Base-by-base conservation (phyloP, 2,329 filamentous ascomycete species). In the Claviceps quebecensis region DNA sequence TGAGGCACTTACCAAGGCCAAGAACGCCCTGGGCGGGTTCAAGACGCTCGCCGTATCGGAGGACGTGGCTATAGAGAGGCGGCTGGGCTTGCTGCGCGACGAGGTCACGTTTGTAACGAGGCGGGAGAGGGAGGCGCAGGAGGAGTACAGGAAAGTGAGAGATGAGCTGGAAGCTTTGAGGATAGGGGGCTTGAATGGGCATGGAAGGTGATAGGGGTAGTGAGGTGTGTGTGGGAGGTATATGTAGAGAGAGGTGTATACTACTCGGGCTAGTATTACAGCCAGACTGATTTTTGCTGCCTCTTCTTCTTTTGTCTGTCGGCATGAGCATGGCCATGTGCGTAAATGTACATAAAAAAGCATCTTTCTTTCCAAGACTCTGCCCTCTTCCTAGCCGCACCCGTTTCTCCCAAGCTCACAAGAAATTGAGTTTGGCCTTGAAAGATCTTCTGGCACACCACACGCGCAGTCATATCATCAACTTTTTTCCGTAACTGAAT, bases 121-220 rank as follows among this genome's bases (percentile, higher is more conserved):
- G 59, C 75, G 91, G 56, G 91, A 97, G 71, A 76, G 90, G 53
- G 88, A 96, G 69, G 89, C 88, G 6, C 93, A 98, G 69, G 89
- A 96, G 56, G 65, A 84, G 60, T 98, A 93, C 64, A 78, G 86
- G 59, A 72, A 70, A 56, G 78, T 81, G 53, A 87, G 78, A 67
- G 87, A 89, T 46, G 93, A 97, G 72, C 66, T 96, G 57, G 79
- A 83, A 47, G 71, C 68, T 50, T 69, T 95, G 58, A 65, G 61
- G 55, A 58, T 58, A 48, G 60, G 56, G 13, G 58, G 56, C 36
- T 56, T 62, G 46, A 67, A 68, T 50, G 71, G 71, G 37, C 65
- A 68, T 59, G 65, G 69, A 54, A 72, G 63, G 11, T 45, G 38
- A 38, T 66, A 68, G 59, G 65, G 69, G 55, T 72, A 63, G 11